A percentile compares a stretch with the other conserved stretches of the same genome.
Evolutionary conservation across 441 rosid genomes (phyloP).

Genomic region (Eutrema salsugineum): DNA sequence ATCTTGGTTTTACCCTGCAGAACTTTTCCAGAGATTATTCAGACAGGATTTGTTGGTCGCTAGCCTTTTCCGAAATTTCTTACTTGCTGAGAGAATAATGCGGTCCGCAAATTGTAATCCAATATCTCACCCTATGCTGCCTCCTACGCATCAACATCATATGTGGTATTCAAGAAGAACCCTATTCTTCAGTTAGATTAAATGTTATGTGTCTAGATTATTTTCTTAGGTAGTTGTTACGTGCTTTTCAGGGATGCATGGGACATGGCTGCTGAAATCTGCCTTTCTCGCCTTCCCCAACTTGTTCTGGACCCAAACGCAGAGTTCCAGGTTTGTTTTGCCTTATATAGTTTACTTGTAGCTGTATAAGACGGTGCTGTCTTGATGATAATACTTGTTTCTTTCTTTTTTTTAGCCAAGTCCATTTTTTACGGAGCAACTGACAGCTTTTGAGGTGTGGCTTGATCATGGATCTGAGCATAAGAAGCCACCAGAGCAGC

Average conservation of each 20-base stretch:
- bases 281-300: constrained; percentile 96
- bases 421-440: constrained; percentile 93
- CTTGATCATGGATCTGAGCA: constrained; percentile 97
- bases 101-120: constrained; percentile 99
- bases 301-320: constrained; percentile 78
- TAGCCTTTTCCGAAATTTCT: constrained; percentile 92
- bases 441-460: constrained; percentile 99
- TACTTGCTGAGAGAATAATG: constrained; percentile 99
- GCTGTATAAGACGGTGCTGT: not conserved
- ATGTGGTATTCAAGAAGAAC: constrained; percentile 73
- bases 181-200: constrained; percentile 21
- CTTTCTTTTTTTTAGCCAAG: constrained; percentile 62
- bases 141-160: constrained; percentile 99
- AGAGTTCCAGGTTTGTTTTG: constrained; percentile 70
- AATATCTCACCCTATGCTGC: constrained; percentile 91
- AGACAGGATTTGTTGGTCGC: constrained; percentile 99
- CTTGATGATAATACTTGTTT: constrained; percentile 15
- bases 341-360: not conserved
- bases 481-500: constrained; percentile 96
- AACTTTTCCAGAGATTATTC: constrained; percentile 92
- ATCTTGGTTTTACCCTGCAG: constrained; percentile 48
- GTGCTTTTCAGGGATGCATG: constrained; percentile 86
- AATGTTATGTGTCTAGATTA: constrained; percentile 13
- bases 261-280: constrained; percentile 99
- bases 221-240: constrained; percentile 26